Conservation (phyloP, 805 yeast genomes). For the Myxozyma neglecta region DNA sequence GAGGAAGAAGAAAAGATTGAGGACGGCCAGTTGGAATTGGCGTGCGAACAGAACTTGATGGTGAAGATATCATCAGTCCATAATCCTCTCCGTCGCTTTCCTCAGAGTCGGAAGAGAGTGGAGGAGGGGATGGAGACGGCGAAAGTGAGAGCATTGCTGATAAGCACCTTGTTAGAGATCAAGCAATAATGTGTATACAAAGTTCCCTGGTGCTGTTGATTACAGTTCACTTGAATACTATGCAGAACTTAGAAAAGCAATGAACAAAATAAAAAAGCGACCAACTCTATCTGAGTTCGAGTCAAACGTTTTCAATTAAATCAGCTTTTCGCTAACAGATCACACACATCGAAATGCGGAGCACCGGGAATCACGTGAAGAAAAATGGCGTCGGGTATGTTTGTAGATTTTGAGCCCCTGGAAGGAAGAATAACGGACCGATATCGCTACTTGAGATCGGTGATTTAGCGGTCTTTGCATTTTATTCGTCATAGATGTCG, state of each 20-base stretch:
- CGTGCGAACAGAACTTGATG: background rate
- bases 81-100: constrained; percentile 4
- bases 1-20: background rate
- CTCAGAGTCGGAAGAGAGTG: constrained; percentile 9
- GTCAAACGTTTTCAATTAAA: background rate
- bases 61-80: background rate
- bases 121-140: constrained; percentile 17
- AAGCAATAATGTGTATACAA: too few species aligned
- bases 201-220: too few species aligned
- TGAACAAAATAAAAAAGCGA: background rate
- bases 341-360: background rate
- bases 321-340: background rate
- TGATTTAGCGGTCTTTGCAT: background rate
- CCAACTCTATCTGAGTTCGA: background rate
- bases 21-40: constrained; percentile 2
- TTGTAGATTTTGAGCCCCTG: background rate
- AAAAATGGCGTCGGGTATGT: background rate
- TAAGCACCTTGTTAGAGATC: background rate
- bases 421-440: background rate
- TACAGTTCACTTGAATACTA: too few species aligned
- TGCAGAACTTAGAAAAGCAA: background rate
- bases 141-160: constrained; percentile 17
- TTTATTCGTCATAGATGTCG: constrained; percentile 51
- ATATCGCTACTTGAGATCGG: background rate
- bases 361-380: background rate